Evolutionary conservation across 495 filamentous ascomycete genomes (phyloP).

Genomic region (Hyaloscypha variabilis): DNA sequence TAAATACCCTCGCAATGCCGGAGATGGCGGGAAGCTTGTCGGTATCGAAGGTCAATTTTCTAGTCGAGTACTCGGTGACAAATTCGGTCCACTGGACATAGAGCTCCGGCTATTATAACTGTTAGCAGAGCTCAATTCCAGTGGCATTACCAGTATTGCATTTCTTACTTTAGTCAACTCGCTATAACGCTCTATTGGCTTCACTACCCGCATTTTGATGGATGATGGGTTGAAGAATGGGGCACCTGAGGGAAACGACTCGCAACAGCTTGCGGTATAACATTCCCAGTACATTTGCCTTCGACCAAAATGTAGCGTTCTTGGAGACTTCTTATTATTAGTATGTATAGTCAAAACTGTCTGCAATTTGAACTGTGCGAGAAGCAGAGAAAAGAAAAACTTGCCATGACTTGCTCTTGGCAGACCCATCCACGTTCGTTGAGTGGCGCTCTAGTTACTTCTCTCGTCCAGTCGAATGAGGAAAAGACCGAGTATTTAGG

Average conservation of each 20-base stretch:
- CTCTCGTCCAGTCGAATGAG: constrained; percentile 6
- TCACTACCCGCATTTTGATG: constrained; percentile 4
- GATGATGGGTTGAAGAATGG: constrained; percentile 8
- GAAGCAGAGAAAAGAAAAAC: constrained; percentile 5
- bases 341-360: constrained; percentile 4
- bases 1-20: constrained; percentile 14
- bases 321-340: constrained; percentile 14
- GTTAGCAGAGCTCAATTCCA: constrained; percentile 8
- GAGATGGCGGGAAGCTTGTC: constrained; percentile 17
- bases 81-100: constrained; percentile 7
- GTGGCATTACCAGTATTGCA: constrained; percentile 1
- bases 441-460: constrained; percentile 10
- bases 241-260: constrained; percentile 13
- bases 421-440: constrained; percentile 11
- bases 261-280: constrained; percentile 1
- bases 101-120: constrained; percentile 10
- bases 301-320: constrained; percentile 13
- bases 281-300: constrained; percentile 16
- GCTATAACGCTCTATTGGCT: constrained; percentile 10
- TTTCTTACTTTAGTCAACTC: constrained; percentile 6
- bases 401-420: constrained; percentile 16
- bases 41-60: constrained; percentile 15
- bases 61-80: constrained; percentile 11
- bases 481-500: constrained; percentile 8
- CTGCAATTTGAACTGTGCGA: constrained; percentile 7